Evolutionary conservation across 2,329 filamentous ascomycete genomes (phyloP).

Genomic region (Penicillium hordei): DNA sequence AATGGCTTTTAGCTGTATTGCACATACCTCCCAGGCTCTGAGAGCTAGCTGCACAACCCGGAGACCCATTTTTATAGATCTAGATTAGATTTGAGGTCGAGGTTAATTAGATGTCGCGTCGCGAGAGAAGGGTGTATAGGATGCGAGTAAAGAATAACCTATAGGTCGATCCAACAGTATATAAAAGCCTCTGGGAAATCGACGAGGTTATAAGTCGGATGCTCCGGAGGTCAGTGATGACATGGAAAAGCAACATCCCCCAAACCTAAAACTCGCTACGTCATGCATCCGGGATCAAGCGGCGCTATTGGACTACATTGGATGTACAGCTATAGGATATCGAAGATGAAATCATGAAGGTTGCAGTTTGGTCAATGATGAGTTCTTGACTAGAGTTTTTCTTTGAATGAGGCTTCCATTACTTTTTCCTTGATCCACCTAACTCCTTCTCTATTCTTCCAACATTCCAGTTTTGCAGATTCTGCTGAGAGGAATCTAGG

Average conservation of each 20-base stretch:
- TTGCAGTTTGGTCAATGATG: conserved; percentile 16
- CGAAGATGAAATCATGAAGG: conserved; percentile 11
- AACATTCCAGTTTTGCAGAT: background rate
- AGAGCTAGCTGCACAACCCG: conserved; percentile 33
- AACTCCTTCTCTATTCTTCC: background rate
- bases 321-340: background rate
- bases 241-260: conserved; percentile 21
- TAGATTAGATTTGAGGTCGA: conserved; percentile 4
- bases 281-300: conserved; percentile 31
- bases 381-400: conserved; percentile 6
- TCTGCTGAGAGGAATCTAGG: background rate
- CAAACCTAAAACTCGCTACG: conserved; percentile 29
- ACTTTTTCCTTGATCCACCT: background rate
- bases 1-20: background rate
- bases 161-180: background rate
- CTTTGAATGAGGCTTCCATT: background rate
- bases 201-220: conserved; percentile 31
- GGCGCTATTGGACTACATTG: conserved; percentile 5
- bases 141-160: background rate
- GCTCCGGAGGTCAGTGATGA: conserved; percentile 33
- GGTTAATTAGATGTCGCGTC: conserved; percentile 9
- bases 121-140: background rate
- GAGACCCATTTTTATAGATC: conserved; percentile 25
- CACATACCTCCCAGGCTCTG: conserved; percentile 35
- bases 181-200: conserved; percentile 1